Conservation (phyloP, 2,329 filamentous ascomycete genomes). For the Falciphora oryzae region DNA sequence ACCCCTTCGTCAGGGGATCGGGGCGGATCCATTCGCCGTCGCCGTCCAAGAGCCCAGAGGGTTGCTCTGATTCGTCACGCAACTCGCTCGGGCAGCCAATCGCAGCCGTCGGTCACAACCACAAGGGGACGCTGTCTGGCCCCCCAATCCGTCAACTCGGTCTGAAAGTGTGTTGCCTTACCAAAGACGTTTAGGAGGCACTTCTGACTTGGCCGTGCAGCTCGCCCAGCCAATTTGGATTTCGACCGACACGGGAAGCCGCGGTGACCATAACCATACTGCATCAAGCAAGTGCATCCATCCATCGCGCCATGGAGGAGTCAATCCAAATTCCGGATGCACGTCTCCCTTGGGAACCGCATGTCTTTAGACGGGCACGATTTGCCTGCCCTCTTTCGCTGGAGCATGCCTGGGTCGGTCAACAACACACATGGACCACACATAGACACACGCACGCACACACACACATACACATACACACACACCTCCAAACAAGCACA, state of each 20-base stretch:
- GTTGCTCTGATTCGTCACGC: background rate
- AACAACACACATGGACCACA: background rate
- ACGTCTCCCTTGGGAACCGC: background rate
- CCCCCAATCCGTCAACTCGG: no score
- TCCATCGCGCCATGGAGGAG: background rate
- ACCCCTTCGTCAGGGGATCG: background rate
- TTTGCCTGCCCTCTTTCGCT: background rate
- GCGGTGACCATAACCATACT: background rate
- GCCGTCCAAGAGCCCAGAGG: no score
- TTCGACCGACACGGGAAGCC: background rate
- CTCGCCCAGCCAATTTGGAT: background rate
- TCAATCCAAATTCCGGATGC: background rate
- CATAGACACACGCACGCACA: no score
- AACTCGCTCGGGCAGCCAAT: background rate
- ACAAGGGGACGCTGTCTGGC: background rate
- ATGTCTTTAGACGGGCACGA: background rate
- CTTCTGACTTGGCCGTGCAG: background rate
- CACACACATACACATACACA: background rate
- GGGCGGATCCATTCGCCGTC: background rate
- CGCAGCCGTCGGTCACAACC: background rate
- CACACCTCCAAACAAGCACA: background rate
- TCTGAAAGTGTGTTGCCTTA: background rate
- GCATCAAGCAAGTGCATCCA: background rate
- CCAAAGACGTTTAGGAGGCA: background rate
- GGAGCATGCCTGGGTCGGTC: no score